Conservation (phyloP, 371 early-diverging fungal species). For the Circinella minor region DNA sequence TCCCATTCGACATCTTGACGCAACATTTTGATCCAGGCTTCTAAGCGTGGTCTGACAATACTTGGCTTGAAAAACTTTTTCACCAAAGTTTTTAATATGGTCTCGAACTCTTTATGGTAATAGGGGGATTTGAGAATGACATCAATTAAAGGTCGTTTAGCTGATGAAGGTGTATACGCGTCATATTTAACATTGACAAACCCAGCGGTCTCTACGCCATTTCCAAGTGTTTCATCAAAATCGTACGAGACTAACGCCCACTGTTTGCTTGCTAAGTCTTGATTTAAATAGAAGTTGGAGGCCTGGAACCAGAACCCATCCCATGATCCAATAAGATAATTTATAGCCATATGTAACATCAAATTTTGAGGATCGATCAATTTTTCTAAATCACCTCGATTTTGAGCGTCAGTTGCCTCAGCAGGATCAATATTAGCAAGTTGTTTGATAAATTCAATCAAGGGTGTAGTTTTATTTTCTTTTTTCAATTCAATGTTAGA, state of each 20-base stretch:
- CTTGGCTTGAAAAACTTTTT: slow-evolving; percentile 60
- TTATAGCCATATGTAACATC: slow-evolving; percentile 47
- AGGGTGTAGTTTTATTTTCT: slow-evolving; percentile 25
- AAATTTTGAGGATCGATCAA: slow-evolving; percentile 45
- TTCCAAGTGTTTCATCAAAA: slow-evolving; percentile 62
- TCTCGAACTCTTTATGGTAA: slow-evolving; percentile 50
- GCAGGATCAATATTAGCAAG: slow-evolving; percentile 32
- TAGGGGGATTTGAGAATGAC: slow-evolving; percentile 39
- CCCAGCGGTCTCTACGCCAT: slow-evolving; percentile 14
- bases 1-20: slow-evolving; percentile 60
- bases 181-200: slow-evolving; percentile 38
- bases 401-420: slow-evolving; percentile 42
- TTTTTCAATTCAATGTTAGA: slow-evolving; percentile 24
- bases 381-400: slow-evolving; percentile 38
- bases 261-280: slow-evolving; percentile 46
- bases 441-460: slow-evolving; percentile 35
- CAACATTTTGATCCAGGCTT: slow-evolving; percentile 56
- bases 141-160: slow-evolving; percentile 41
- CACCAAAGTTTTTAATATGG: slow-evolving; percentile 53
- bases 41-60: slow-evolving; percentile 48
- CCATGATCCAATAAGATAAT: slow-evolving; percentile 51
- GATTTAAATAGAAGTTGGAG: slow-evolving; percentile 57
- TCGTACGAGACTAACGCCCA: slow-evolving; percentile 61
- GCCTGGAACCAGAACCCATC: slow-evolving; percentile 58
- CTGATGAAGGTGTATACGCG: slow-evolving; percentile 39